These are phyloP conservation scores for Mycena epipterygia DNA, from an alignment of 768 basidiomycete genomes.

Conservation along the genomic window DNA sequence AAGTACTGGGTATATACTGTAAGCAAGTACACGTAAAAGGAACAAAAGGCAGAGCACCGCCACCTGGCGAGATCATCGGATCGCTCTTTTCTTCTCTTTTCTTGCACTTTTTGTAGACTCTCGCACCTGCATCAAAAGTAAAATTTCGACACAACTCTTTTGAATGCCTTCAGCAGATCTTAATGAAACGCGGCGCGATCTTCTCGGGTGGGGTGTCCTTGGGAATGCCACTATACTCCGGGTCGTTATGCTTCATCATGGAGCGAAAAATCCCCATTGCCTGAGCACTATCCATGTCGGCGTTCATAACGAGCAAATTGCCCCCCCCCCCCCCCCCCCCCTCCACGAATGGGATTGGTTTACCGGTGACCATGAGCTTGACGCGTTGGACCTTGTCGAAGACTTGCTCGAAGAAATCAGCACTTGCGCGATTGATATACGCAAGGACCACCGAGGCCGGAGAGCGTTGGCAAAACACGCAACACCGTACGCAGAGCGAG, in stretches of 20 bases:
- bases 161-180: constrained; percentile 15
- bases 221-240: constrained; percentile 17
- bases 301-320: constrained; percentile 24
- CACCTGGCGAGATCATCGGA: no score
- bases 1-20: no score
- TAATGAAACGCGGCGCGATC: constrained; percentile 16
- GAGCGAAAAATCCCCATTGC: constrained; percentile 11
- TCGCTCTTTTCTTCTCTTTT: no score
- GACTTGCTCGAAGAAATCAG: constrained; percentile 15
- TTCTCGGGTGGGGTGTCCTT: background rate
- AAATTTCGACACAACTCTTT: background rate
- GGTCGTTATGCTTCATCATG: constrained; percentile 19
- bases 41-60: no score
- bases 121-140: background rate
- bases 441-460: constrained; percentile 11
- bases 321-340: constrained; percentile 15
- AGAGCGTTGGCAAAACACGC: no score
- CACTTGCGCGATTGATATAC: constrained; percentile 18
- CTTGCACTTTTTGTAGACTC: no score
- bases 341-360: constrained; percentile 9
- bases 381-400: constrained; percentile 20
- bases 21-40: no score
- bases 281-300: constrained; percentile 33
- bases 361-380: constrained; percentile 18
- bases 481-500: no score